Evolutionary conservation across 2,329 filamentous ascomycete genomes (phyloP), one percentile per base, ranked within the genome.

Genomic region (Chrysoporthe cubensis): DNA sequence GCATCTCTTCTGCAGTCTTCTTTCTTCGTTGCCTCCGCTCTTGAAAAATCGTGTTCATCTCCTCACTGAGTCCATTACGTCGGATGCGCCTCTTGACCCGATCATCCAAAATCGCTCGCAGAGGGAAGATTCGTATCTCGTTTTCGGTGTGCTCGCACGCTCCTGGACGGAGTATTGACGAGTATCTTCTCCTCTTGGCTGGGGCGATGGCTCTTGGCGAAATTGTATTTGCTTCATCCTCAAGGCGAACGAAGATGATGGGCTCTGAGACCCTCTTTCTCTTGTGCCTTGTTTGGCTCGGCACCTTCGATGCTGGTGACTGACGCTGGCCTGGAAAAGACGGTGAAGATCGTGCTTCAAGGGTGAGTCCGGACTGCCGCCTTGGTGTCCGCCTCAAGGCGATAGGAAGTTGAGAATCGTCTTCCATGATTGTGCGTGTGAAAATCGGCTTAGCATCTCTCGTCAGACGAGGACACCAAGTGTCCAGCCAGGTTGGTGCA

Each of bases 1-100:
- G 76, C 2, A 90, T 76, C 74, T 90, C 85, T 0, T 76, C 78
- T 56, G 78, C 78, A 5, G 81, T 76, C 44, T 79, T 75, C 59
- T 75, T 76, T 0, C 77, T 76, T 43, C 79, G 76, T 21, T 76
- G 77, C 58, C 77, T 80, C 73, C 83, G 84, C 67, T 85, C 83
- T 4, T 76, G 76, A 8, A 82, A 78, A 58, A 87, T 83, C 8
- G 75, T 75, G 73, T 88, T 86, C 77, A 88, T 84, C 76, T 88
- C 84, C 69, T 87, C 86, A 71, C 86, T 87, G 2, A 89, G 74
- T 3, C 85, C 82, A 71, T 85, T 86, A 64, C 87, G 83, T 8
- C 85, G 80, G 52, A 87, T 80, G 21, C 87, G 83, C 11, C 87
- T 82, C 76, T 87, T 84, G 59, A 88, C 80, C 16, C 87, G 83